Percentiles rank a stretch among this genome's conserved stretches.
These are phyloP conservation scores for Calocybe gambosa DNA, from an alignment of 1,284 basidiomycete species.

Conservation along the genomic window DNA sequence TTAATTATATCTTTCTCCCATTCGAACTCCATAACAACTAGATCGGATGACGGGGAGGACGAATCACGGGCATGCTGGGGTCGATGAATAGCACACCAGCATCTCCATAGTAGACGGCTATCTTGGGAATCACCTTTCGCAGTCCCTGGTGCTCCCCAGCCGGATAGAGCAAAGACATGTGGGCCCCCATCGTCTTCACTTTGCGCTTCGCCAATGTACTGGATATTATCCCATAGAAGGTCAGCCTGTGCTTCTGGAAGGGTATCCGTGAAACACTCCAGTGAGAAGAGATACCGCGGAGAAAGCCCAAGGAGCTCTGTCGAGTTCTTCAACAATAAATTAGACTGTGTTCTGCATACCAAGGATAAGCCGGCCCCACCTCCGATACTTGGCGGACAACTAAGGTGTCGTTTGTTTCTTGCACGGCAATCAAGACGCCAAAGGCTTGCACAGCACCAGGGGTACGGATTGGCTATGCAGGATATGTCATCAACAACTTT, in stretches of 20 bases:
- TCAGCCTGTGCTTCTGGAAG: conserved; percentile 69
- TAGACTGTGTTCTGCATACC: background rate
- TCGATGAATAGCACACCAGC: conserved; percentile 81
- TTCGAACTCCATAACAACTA: conserved; percentile 80
- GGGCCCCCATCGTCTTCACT: conserved; percentile 42
- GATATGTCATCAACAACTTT: background rate
- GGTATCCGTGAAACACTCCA: conserved; percentile 73
- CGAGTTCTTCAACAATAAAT: conserved; percentile 23
- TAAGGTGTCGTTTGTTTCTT: conserved; percentile 59
- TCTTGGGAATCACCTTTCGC: conserved; percentile 29
- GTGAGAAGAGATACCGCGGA: conserved; percentile 71
- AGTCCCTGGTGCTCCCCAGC: conserved; percentile 63
- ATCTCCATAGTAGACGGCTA: conserved; percentile 61
- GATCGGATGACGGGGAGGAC: conserved; percentile 15
- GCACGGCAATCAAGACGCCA: conserved; percentile 75
- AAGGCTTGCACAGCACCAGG: conserved; percentile 86
- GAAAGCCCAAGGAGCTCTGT: conserved; percentile 73
- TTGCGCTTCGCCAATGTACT: conserved; percentile 51
- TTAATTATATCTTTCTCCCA: conserved; percentile 70
- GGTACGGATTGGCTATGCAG: conserved; percentile 66
- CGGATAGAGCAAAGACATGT: conserved; percentile 69
- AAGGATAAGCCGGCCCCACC: conserved; percentile 32
- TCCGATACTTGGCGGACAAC: conserved; percentile 80
- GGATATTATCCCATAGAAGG: conserved; percentile 73
- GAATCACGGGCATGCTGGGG: conserved; percentile 27